phyloP scores from a whole-genome alignment of 108 stramenopile species.

The Conticribra guillardii region DNA sequence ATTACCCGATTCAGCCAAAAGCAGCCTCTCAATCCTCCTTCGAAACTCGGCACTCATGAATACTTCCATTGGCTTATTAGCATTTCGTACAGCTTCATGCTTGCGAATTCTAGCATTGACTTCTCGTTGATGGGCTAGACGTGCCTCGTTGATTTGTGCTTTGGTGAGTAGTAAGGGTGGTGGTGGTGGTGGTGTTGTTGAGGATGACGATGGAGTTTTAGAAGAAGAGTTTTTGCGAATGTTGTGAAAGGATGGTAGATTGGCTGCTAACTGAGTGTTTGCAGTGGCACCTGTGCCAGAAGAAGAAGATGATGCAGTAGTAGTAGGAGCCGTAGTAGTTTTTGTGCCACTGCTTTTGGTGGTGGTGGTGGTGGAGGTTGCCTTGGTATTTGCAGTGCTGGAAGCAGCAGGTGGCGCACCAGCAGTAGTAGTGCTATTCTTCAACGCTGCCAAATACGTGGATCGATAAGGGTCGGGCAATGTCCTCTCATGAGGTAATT shows the following conservation, averaged over 20 bases:
- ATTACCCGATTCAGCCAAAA: slow-evolving; percentile 53
- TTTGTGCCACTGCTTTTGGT: no score
- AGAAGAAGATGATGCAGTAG: no score
- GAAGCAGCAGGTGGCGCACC: no score
- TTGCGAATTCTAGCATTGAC: slow-evolving; percentile 63
- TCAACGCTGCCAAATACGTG: slow-evolving; percentile 77
- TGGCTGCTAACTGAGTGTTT: slow-evolving; percentile 38
- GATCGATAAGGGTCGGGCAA: slow-evolving; percentile 92
- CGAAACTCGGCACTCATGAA: slow-evolving; percentile 72
- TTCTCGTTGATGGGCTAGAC: slow-evolving; percentile 47
- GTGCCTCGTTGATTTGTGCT: slow-evolving; percentile 54
- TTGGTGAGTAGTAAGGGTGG: slow-evolving; percentile 39
- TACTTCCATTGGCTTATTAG: slow-evolving; percentile 78
- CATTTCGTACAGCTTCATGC: slow-evolving; percentile 78
- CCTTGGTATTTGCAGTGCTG: no score
- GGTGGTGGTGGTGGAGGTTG: background rate
- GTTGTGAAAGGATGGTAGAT: slow-evolving; percentile 9
- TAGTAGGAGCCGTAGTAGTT: no score
- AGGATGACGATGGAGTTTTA: slow-evolving; percentile 43
- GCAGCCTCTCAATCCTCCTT: slow-evolving; percentile 64
- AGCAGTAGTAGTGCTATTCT: slow-evolving; percentile 20
- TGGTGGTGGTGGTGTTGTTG: slow-evolving; percentile 35
- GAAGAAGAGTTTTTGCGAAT: background rate
- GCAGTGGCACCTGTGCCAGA: slow-evolving; percentile 2
- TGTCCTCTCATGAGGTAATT: slow-evolving; percentile 87